phyloP scores from a whole-genome alignment of 306 rosid species.

The Begonia fuchsioides region DNA sequence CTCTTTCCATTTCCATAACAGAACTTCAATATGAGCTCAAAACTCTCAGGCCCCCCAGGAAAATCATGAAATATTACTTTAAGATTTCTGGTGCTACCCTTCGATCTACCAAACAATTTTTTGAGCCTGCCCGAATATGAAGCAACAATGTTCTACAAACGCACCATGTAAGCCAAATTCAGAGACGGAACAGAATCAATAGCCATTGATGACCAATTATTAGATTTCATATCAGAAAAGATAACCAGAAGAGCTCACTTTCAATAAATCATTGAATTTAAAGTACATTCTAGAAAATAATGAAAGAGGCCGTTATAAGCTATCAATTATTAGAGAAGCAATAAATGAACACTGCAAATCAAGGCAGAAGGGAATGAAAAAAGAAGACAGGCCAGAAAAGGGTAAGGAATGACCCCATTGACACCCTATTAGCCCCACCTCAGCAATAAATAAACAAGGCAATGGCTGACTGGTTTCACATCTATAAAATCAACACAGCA shows the following conservation, averaged over 20 bases:
- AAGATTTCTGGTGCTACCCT: constrained; percentile 26
- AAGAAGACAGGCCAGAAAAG: background rate
- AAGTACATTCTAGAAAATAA: no score
- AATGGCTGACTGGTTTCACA: constrained; percentile 3
- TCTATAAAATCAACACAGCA: no score
- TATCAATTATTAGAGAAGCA: no score
- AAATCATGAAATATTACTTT: constrained; percentile 81
- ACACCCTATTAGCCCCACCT: constrained; percentile 15
- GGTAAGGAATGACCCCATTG: constrained; percentile 26
- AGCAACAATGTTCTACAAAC: constrained; percentile 41
- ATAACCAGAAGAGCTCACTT: no score
- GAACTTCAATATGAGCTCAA: constrained; percentile 64
- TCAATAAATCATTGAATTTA: no score
- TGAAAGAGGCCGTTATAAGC: no score
- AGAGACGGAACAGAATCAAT: background rate
- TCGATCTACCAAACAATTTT: constrained; percentile 56
- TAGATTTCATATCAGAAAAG: no score
- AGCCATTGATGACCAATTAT: no score
- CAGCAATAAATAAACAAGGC: constrained; percentile 30
- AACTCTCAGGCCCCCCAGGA: constrained; percentile 86
- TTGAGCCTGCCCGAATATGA: constrained; percentile 52
- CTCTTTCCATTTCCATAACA: constrained; percentile 51
- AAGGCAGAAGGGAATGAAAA: background rate
- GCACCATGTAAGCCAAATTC: constrained; percentile 4
- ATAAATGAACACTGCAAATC: no score